Evolutionary conservation across 805 yeast species (phyloP), one percentile per base, ranked within the genome.

Genomic region (Groenewaldozyma salmanticensis): DNA sequence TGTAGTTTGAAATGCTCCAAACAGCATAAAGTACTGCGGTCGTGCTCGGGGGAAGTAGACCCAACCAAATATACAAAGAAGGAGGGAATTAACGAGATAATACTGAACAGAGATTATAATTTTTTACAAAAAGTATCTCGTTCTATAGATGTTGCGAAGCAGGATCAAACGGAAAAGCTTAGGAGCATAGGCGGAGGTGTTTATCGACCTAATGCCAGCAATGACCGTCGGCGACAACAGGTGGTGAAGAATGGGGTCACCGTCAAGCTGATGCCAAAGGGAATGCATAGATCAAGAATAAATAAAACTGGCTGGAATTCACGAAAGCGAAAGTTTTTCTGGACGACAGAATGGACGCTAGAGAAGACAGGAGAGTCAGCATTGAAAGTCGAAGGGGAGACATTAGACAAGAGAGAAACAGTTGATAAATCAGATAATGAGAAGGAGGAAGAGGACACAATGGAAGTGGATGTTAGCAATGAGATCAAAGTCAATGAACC

Each of bases 291-390:
- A 36, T 67, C 83, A 2, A 54, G 55, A 4, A 57, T 67, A 42
- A 86, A 86, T 54, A 79, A 76, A 50, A 72, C 87, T 0, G 77
- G 78, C 2, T 82, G 76, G 70, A 88, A 85, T 56, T 73, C 75
- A 55, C 70, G 70, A 45, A 61, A 67, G 45, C 73, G 77, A 39
- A 57, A 71, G 5, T 85, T 72, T 55, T 72, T 72, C 15, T 86
- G 96, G 96, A 79, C 94, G 0, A 60, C 86, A 0, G 94, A 86
- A 55, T 81, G 86, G 83, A 54, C 73, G n/a, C n/a, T n/a, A n/a
- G n/a, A n/a, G 1, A n/a, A n/a, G n/a, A n/a, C n/a, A n/a, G n/a
- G n/a, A n/a, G n/a, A n/a, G n/a, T n/a, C n/a, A n/a, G n/a, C n/a
- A n/a, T n/a, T n/a, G n/a, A n/a, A n/a, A n/a, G n/a, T n/a, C n/a